Conservation (phyloP, 352 stramenopile genomes). For the Pythium dissotocum region DNA sequence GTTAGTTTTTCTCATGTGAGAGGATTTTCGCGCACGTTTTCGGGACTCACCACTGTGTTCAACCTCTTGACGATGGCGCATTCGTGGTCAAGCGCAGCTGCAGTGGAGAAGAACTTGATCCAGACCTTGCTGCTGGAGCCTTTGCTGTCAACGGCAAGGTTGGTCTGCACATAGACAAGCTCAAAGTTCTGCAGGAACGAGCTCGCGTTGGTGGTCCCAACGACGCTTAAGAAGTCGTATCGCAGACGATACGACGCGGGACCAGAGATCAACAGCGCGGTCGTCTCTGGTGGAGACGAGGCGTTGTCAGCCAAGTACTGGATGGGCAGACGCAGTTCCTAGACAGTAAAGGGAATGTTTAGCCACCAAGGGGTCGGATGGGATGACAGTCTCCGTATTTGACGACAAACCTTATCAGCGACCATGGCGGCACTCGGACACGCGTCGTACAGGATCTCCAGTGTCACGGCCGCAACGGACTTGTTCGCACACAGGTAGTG, state of each 20-base stretch:
- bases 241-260: conserved; percentile 64
- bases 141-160: conserved; percentile 59
- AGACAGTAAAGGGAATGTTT: not conserved
- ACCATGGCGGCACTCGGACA: conserved; percentile 56
- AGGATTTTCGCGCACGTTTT: not conserved
- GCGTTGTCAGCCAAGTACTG: conserved; percentile 76
- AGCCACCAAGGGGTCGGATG: not conserved
- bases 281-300: conserved; percentile 46
- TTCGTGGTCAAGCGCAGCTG: conserved; percentile 36
- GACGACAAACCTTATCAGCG: conserved; percentile 41
- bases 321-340: conserved; percentile 70
- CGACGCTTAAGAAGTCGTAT: conserved; percentile 58
- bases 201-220: conserved; percentile 12
- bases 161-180: conserved; percentile 43
- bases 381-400: not conserved
- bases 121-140: conserved; percentile 47
- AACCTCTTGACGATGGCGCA: conserved; percentile 42
- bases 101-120: conserved; percentile 61
- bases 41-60: conserved; percentile 36
- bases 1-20: not conserved
- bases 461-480: conserved; percentile 45
- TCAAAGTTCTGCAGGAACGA: conserved; percentile 43
- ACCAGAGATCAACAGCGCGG: conserved; percentile 51
- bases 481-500: conserved; percentile 65
- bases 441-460: conserved; percentile 74